A percentile compares a stretch with the other conserved stretches of the same genome.
These are phyloP conservation scores for Tulasnella sp. DNA, from an alignment of 768 basidiomycete genomes.

Conservation along the genomic window DNA sequence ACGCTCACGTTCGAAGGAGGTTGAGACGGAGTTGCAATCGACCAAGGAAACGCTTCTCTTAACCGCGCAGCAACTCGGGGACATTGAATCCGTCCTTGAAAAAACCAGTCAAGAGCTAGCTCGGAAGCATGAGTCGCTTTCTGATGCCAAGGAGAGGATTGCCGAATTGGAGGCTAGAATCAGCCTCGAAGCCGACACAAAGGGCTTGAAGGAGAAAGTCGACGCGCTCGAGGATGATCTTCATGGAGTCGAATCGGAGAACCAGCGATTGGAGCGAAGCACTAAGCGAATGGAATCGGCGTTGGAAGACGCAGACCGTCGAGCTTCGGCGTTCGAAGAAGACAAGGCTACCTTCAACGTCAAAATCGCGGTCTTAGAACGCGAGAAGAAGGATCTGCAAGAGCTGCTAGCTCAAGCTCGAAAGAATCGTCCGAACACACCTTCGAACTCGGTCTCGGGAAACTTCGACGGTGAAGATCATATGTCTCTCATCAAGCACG, in stretches of 20 bases:
- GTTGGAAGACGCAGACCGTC: conserved; percentile 58
- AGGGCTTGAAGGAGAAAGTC: background rate
- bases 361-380: background rate
- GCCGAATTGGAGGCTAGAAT: conserved; percentile 43
- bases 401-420: conserved; percentile 7
- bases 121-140: conserved; percentile 41
- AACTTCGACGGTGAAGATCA: background rate
- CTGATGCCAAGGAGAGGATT: conserved; percentile 38
- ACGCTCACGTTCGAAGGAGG: conserved; percentile 32
- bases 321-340: conserved; percentile 47
- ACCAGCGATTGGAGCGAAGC: conserved; percentile 34
- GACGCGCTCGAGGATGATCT: conserved; percentile 25
- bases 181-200: background rate
- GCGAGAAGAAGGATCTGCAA: conserved; percentile 22
- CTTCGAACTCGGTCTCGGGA: background rate
- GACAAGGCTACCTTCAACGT: conserved; percentile 51
- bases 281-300: conserved; percentile 64
- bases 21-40: conserved; percentile 23
- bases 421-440: background rate
- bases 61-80: background rate
- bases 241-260: conserved; percentile 35
- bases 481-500: conserved; percentile 5
- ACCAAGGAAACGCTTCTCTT: background rate
- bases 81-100: background rate
- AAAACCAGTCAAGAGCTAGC: background rate